A percentile compares a stretch with the other conserved stretches of the same genome.
These are phyloP conservation scores for Pinus tabuliformis DNA, from an alignment of 75 land plant genomes.

Conservation along the genomic window DNA sequence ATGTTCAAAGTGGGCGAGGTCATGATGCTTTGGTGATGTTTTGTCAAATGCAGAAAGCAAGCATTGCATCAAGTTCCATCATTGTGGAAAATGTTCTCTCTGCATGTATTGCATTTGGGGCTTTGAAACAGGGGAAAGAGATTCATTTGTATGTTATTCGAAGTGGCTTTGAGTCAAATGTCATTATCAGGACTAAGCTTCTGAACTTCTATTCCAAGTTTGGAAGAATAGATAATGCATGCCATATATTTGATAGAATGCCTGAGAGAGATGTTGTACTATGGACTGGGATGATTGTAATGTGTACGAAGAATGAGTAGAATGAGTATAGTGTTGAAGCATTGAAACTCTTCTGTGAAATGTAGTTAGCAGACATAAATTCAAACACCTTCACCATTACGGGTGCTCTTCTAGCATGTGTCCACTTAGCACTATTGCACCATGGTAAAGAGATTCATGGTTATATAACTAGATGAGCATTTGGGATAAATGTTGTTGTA, in stretches of 20 bases:
- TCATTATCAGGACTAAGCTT: slow-evolving; percentile 13
- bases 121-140: slow-evolving; percentile 17
- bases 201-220: slow-evolving; percentile 20
- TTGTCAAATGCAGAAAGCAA: too few relatives aligned
- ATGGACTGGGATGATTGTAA: slow-evolving; percentile 43
- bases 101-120: slow-evolving; percentile 12
- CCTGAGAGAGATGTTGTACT: slow-evolving; percentile 27
- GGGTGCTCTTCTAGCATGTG: slow-evolving; percentile 26
- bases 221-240: slow-evolving; percentile 19
- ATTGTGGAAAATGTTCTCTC: slow-evolving; percentile 24
- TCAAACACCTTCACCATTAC: slow-evolving; percentile 18
- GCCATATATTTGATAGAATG: slow-evolving; percentile 30
- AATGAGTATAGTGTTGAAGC: slow-evolving; percentile 6
- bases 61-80: neutral
- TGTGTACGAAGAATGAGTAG: slow-evolving; percentile 21
- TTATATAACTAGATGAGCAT: slow-evolving; percentile 9
- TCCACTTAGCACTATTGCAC: slow-evolving; percentile 14
- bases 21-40: too few relatives aligned
- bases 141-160: neutral
- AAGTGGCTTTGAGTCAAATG: neutral
- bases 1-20: too few relatives aligned
- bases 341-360: slow-evolving; percentile 13
- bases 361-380: slow-evolving; percentile 9
- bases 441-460: slow-evolving; percentile 25
- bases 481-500: slow-evolving; percentile 13